These are phyloP conservation scores for Ceratobasidium sp. DNA, from an alignment of 1,284 basidiomycete species.

Conservation along the genomic window DNA sequence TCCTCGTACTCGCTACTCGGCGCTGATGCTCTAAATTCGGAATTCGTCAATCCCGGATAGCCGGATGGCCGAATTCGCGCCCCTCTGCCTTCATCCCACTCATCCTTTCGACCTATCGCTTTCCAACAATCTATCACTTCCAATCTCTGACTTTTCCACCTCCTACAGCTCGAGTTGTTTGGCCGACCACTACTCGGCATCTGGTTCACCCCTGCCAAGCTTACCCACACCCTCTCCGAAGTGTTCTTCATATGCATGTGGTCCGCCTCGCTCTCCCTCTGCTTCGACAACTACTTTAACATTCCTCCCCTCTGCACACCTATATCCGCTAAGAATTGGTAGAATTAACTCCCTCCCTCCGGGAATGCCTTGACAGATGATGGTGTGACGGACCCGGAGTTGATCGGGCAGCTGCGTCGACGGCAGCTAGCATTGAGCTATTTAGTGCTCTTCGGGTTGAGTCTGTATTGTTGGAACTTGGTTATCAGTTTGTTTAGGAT, in stretches of 20 bases:
- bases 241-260: constrained; percentile 92
- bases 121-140: not conserved
- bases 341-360: constrained; percentile 70
- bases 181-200: constrained; percentile 90
- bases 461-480: constrained; percentile 84
- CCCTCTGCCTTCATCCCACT: too few relatives aligned
- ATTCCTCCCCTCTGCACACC: constrained; percentile 83
- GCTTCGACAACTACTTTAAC: constrained; percentile 93
- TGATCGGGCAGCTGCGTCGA: constrained; percentile 51
- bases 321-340: constrained; percentile 73
- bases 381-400: not conserved
- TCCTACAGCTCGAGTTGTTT: constrained; percentile 83
- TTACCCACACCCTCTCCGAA: constrained; percentile 83
- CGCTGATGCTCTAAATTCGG: too few relatives aligned
- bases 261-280: constrained; percentile 89
- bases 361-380: constrained; percentile 54
- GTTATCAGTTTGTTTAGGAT: constrained; percentile 87
- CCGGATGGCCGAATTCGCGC: too few relatives aligned
- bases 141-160: too few relatives aligned
- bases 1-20: too few relatives aligned
- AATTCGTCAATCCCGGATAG: too few relatives aligned
- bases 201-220: constrained; percentile 87
- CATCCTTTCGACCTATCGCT: constrained; percentile 44
- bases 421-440: constrained; percentile 78
- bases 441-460: constrained; percentile 78